phyloP scores from a whole-genome alignment of 495 filamentous ascomycete genomes.

The Cetradonia linearis region DNA sequence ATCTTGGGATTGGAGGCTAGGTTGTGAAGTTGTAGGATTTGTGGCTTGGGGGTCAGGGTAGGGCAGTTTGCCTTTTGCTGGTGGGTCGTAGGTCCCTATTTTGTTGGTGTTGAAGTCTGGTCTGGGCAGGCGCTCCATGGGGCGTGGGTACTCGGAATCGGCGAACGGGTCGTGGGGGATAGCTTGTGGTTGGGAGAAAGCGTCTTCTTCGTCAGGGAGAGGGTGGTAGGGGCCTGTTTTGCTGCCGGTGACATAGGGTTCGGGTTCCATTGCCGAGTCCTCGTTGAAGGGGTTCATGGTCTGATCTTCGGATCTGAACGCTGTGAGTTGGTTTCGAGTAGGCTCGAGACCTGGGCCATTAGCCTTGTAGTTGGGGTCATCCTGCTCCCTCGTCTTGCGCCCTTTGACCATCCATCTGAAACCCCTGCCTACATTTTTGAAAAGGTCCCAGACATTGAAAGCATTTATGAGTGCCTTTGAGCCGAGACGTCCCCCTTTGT shows the following conservation, averaged over 20 bases:
- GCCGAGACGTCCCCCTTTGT: conserved; percentile 55
- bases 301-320: conserved; percentile 15
- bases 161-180: conserved; percentile 1
- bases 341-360: conserved; percentile 17
- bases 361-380: conserved; percentile 41
- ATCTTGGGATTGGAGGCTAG: conserved; percentile 16
- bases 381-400: conserved; percentile 43
- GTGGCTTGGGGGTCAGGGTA: not conserved
- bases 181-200: conserved; percentile 14
- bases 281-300: conserved; percentile 12
- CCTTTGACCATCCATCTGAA: conserved; percentile 76
- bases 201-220: conserved; percentile 17
- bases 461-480: conserved; percentile 56
- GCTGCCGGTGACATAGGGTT: conserved; percentile 6
- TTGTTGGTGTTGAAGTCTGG: conserved; percentile 12
- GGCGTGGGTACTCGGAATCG: conserved; percentile 17
- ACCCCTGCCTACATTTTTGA: conserved; percentile 67
- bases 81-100: conserved; percentile 17
- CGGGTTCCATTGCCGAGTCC: not conserved
- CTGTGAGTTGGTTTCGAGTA: conserved; percentile 20
- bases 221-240: conserved; percentile 16
- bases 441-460: conserved; percentile 74
- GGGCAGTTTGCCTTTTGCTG: not conserved
- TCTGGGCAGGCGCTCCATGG: conserved; percentile 19
- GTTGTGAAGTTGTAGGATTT: conserved; percentile 2